phyloP scores from a whole-genome alignment of 2,329 filamentous ascomycete species.

The Endoconidiophora polonica region DNA sequence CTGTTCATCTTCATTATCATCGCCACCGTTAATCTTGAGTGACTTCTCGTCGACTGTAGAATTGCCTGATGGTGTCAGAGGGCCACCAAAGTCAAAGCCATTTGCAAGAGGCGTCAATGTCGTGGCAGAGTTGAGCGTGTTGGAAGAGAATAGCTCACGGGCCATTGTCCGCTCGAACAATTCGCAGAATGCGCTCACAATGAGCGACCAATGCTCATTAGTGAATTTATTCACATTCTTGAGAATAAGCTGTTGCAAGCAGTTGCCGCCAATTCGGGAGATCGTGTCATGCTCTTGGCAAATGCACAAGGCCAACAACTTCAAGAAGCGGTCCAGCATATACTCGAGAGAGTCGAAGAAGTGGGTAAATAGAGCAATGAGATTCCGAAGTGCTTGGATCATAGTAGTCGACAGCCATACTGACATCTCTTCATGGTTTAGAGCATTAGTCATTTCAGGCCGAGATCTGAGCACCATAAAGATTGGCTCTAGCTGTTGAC shows the following conservation, averaged over 20 bases:
- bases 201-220: slow-evolving; percentile 76
- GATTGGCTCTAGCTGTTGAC: slow-evolving; percentile 90
- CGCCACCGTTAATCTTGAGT: slow-evolving; percentile 42
- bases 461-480: slow-evolving; percentile 96
- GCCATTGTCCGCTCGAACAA: slow-evolving; percentile 90
- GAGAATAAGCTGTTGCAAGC: slow-evolving; percentile 85
- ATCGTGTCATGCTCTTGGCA: slow-evolving; percentile 99
- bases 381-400: slow-evolving; percentile 94
- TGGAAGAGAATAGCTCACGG: slow-evolving; percentile 85
- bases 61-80: slow-evolving; percentile 24
- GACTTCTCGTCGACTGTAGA: slow-evolving; percentile 34
- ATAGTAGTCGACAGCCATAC: slow-evolving; percentile 99
- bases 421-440: slow-evolving; percentile 90
- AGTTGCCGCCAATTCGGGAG: slow-evolving; percentile 94
- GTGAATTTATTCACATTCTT: slow-evolving; percentile 92
- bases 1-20: slow-evolving; percentile 13
- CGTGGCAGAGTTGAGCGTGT: slow-evolving; percentile 36
- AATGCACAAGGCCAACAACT: slow-evolving; percentile 86
- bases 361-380: slow-evolving; percentile 97
- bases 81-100: slow-evolving; percentile 32
- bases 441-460: slow-evolving; percentile 87
- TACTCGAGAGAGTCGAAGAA: slow-evolving; percentile 94
- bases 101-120: slow-evolving; percentile 35
- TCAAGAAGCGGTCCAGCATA: slow-evolving; percentile 95
- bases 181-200: slow-evolving; percentile 90